A percentile compares a stretch with the other conserved stretches of the same genome.
These are phyloP conservation scores for Scolecobasidium constrictum DNA, from an alignment of 2,329 filamentous ascomycete genomes.

Conservation along the genomic window DNA sequence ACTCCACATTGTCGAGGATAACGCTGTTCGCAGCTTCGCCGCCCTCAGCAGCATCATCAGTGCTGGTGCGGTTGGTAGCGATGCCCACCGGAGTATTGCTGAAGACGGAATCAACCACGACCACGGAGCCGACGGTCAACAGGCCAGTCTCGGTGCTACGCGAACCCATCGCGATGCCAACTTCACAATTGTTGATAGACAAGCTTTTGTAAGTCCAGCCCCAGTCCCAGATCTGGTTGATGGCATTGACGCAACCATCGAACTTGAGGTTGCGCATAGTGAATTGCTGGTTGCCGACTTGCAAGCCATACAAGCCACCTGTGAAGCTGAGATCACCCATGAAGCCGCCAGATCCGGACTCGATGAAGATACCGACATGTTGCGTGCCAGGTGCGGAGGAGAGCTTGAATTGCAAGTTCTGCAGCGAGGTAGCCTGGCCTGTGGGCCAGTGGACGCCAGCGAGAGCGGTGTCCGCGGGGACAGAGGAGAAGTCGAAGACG, in stretches of 20 bases:
- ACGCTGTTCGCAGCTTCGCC: constrained; percentile 78
- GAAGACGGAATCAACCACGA: constrained; percentile 73
- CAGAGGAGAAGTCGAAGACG: constrained; percentile 46
- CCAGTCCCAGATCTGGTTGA: constrained; percentile 8
- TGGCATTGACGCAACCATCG: constrained; percentile 36
- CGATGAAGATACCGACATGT: constrained; percentile 50
- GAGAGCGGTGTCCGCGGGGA: constrained; percentile 34
- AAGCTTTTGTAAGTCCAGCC: constrained; percentile 8
- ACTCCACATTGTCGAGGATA: constrained; percentile 82
- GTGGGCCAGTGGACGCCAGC: constrained; percentile 48
- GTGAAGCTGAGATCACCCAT: constrained; percentile 48
- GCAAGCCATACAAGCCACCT: constrained; percentile 31
- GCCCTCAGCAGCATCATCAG: constrained; percentile 53
- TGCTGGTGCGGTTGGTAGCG: constrained; percentile 58
- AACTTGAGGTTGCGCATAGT: constrained; percentile 48
- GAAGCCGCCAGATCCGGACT: constrained; percentile 50
- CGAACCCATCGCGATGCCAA: constrained; percentile 30
- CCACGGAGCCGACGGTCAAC: constrained; percentile 67
- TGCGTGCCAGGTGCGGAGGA: constrained; percentile 29
- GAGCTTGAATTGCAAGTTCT: constrained; percentile 52
- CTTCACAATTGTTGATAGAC: constrained; percentile 49
- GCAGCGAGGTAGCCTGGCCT: constrained; percentile 51
- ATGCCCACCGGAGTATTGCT: constrained; percentile 66
- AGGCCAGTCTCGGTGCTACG: constrained; percentile 54
- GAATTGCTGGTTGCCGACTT: constrained; percentile 38